Base-by-base conservation (phyloP, 805 yeast species). In the Lipomyces kockii region DNA sequence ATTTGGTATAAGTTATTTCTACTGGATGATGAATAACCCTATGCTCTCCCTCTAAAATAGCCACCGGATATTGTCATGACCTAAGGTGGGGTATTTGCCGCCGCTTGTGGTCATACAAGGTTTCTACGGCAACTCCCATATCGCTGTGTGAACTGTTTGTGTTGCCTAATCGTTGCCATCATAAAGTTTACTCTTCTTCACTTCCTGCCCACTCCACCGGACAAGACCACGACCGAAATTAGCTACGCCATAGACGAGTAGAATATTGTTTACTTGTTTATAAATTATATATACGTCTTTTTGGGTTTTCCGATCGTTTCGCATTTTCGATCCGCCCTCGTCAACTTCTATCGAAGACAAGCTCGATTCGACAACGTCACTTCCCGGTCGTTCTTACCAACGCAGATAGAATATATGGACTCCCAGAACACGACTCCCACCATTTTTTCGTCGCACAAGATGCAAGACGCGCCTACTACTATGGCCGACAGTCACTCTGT, bases 401-500 rank as follows among this genome's bases (percentile, higher is more conserved):
- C 43, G 49, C n/a, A 52, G 34, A 52, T 25, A 29, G 34, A 12
- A 52, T 58, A 22, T 51, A 71, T 71, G 73, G 73, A 68, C 60
- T 60, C 71, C 49, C 73, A 71, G 53, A 68, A 65, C 68, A 63
- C 74, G 17, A 60, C 60, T 25, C 63, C 71, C 51, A 58, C 70
- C 3, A n/a, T 68, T 25, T 37, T 66, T 62, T 56, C 70, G 27
- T 65, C 72, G 20, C 64, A 60, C 58, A 71, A 71, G 58, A 63
- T 69, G 68, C 69, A 69, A 52, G 72, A 67, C 35, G 58, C 65
- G 2, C 68, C 67, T 9, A 66, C 71, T 5, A 29, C 59, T 43
- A 71, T 71, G 8, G 80, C 79, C 29, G 83, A 80, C 63, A 81
- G 83, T 62, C 85, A 80, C 69, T 80, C 85, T 12, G 87, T 83